Evolutionary conservation across 2,329 filamentous ascomycete genomes (phyloP), one percentile per base, ranked within the genome.

Genomic region (Colletotrichum nymphaeae): DNA sequence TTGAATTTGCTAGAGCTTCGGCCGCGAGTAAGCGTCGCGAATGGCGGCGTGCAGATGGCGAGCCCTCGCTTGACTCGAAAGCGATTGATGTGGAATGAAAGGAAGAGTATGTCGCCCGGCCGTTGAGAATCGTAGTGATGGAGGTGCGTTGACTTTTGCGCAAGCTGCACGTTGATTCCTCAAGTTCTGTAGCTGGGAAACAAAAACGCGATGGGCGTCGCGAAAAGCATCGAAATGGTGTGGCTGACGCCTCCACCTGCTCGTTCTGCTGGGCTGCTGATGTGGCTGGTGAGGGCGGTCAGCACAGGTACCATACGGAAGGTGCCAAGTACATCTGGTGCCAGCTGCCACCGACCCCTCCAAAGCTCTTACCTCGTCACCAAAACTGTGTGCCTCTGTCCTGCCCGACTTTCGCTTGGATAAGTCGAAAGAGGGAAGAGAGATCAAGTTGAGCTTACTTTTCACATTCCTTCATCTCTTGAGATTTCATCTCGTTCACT

Each of bases 191-290:
- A 60, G 67, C 60, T 69, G 37, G 28, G 32, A 7, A 60, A n/a
- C 63, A 74, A 74, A 70, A 75, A 75, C 73, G 73, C 73, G 73
- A 71, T 59, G 24, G 37, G 65, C 42, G 63, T 74, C 73, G 73
- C 73, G 73, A 70, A 74, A 69, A 62, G 67, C 67, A 42, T 62
- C 71, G 7, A 64, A 49, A 32, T 63, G 26, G 4, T 26, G 60
- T 70, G 70, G 70, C 70, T 72, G 49, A 35, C 5, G 2, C n/a
- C 24, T 32, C 32, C 64, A 58, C 24, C 37, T 0, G 16, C 9
- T 57, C 9, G 24, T 62, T 71, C 67, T 71, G 70, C 67, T 67
- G 57, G 2, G 12, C 62, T 63, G 67, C 35, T 49, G 37, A 1
- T 19, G 46, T 53, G 60, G 49, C 60, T 63, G 19, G n/a, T 0